Percentiles rank a stretch among this genome's conserved stretches.
These are phyloP conservation scores for Balansia obtecta DNA, from an alignment of 2,329 filamentous ascomycete species.

Conservation along the genomic window DNA sequence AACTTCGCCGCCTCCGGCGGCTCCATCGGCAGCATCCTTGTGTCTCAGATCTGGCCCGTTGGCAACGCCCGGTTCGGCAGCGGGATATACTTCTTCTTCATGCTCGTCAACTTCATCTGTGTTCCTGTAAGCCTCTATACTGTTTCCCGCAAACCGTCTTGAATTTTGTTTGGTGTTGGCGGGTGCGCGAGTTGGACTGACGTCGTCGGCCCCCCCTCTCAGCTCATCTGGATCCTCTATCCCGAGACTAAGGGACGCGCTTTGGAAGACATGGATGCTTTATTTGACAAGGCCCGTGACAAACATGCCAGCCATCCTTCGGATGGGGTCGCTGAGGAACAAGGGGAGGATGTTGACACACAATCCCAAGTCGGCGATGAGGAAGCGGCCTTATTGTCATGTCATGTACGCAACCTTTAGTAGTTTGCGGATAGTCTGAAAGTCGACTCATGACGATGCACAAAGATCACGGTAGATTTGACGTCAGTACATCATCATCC, in stretches of 20 bases:
- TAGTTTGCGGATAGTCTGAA: too few relatives aligned
- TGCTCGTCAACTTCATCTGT: slow-evolving; percentile 17
- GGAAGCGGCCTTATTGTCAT: slow-evolving; percentile 5
- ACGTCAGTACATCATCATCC: background rate
- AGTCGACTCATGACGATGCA: too few relatives aligned
- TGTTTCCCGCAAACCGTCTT: too few relatives aligned
- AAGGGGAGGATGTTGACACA: background rate
- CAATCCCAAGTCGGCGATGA: slow-evolving; percentile 1
- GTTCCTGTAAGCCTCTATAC: slow-evolving; percentile 7
- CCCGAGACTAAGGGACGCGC: slow-evolving; percentile 31
- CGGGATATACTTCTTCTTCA: slow-evolving; percentile 45
- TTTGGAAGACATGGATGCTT: slow-evolving; percentile 31
- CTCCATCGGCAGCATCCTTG: slow-evolving; percentile 41
- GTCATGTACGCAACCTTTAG: background rate
- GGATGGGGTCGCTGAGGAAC: background rate
- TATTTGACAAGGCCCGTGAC: slow-evolving; percentile 20
- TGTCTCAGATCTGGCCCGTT: slow-evolving; percentile 42
- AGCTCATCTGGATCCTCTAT: slow-evolving; percentile 30
- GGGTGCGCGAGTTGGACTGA: too few relatives aligned
- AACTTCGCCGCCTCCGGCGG: slow-evolving; percentile 42
- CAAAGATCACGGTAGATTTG: background rate
- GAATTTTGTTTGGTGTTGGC: too few relatives aligned
- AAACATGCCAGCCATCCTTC: background rate
- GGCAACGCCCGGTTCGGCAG: slow-evolving; percentile 37
- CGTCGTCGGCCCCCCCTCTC: background rate